Evolutionary conservation across 306 rosid genomes (phyloP).

Genomic region (Clitoria ternatea): DNA sequence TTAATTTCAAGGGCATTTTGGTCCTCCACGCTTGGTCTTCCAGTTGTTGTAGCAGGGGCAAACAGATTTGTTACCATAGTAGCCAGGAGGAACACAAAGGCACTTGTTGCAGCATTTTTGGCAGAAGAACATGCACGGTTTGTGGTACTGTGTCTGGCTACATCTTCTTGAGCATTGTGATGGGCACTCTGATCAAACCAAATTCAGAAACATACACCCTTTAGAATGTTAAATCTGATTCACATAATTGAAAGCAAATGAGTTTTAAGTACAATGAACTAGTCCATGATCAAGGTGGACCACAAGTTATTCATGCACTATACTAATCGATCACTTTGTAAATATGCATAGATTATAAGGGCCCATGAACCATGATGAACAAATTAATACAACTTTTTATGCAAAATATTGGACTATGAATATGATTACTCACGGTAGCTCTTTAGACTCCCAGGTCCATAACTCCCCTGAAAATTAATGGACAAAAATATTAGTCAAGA

Average conservation of each 20-base stretch:
- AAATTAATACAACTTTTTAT: neutral
- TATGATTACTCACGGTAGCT: slow-evolving; percentile 35
- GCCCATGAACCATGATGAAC: neutral
- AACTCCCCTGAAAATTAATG: slow-evolving; percentile 32
- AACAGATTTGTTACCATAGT: slow-evolving; percentile 50
- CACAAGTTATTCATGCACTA: too few relatives aligned
- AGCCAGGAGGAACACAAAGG: slow-evolving; percentile 56
- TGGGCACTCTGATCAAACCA: slow-evolving; percentile 38
- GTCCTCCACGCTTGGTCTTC: slow-evolving; percentile 63
- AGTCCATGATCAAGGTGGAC: too few relatives aligned
- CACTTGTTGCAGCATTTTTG: slow-evolving; percentile 49
- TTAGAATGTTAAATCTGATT: neutral
- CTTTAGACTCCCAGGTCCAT: slow-evolving; percentile 50
- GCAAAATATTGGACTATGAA: neutral
- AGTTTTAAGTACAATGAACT: too few relatives aligned
- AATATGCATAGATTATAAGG: neutral
- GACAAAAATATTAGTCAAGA: neutral
- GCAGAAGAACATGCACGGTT: slow-evolving; percentile 60
- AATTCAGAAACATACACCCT: neutral
- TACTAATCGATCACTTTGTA: neutral
- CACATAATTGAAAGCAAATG: neutral
- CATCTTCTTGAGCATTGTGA: slow-evolving; percentile 43
- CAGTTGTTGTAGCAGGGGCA: slow-evolving; percentile 71
- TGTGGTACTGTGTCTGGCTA: slow-evolving; percentile 41
- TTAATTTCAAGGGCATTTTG: slow-evolving; percentile 51